Base-by-base conservation (phyloP, 148 eudicot genomes). In the Hydrangea macrophylla region DNA sequence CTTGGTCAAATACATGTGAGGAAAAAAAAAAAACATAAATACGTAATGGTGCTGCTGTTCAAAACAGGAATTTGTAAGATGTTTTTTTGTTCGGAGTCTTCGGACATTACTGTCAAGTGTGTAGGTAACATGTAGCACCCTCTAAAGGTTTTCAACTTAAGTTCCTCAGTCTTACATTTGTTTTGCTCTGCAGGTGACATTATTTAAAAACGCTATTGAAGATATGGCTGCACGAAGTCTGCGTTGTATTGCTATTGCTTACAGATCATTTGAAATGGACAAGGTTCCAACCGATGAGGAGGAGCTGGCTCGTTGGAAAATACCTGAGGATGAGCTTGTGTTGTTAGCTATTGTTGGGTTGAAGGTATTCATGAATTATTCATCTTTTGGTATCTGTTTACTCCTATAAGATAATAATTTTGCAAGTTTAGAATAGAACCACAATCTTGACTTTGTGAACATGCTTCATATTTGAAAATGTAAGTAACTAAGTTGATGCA, bases 171-270 rank as follows among this genome's bases (percentile, higher is more conserved):
- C 6, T 10, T 11, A 25, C 6, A 18, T 20, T 55, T 55, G 58
- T 55, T 17, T 24, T 55, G 25, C 1, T 22, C 28, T 55, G 58
- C 81, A 84, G 88, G 24, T 80, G 67, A 66, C 62, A 28, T 75
- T 73, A 32, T 89, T 64, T 58, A 78, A 75, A 72, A 73, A 79
- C 83, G 82, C 85, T 59, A 93, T 93, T 75, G 90, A 78, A 66
- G 77, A 83, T 69, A 87, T 89, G 96, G 92, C 96, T 73, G 61
- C 63, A 18, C 51, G 68, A 71, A 89, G 92, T 75, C 70, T 89
- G 82, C 96, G 98, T n/a, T 89, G 96, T 83, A 88, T 89, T 70
- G 92, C 96, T 36, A 37, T 89, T 68, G 96, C 96, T 12, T 89
- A 75, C 70, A 72, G 79, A 58, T 40, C 79, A 42, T 69, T 56